Base-by-base conservation (phyloP, 306 rosid genomes). In the Cajanus cajan region DNA sequence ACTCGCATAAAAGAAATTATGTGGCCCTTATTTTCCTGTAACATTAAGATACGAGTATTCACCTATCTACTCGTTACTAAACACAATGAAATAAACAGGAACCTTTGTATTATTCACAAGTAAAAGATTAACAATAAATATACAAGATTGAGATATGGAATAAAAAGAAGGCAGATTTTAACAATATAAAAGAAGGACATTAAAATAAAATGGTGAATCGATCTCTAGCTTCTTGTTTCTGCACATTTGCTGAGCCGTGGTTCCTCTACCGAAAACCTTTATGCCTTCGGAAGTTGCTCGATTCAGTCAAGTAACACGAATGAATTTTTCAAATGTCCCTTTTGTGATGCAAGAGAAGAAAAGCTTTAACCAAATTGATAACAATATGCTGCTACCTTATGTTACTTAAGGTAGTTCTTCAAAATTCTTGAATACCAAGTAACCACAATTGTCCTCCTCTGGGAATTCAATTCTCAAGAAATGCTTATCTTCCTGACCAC, bases 351-450 rank as follows among this genome's bases (percentile, higher is more conserved):
- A 58, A 11, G 24, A 15, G 44, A 13, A 65, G 68, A 77, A 72
- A 71, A 66, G 12, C 78, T 59, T 25, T 25, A 36, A 28, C 34
- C 7, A 44, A 67, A 66, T 44, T 5, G 9, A 64, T 28, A 13
- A 16, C 31, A 12, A 54, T n/a, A 44, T 57, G 6, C 25, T 34
- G 45, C n/a, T 37, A 66, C 33, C 59, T 16, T 14, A 5, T 21
- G 18, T 73, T 75, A 31, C 57, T 66, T 25, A 86, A 2, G 88
- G 83, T 40, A 88, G 45, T 73, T 82, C 92, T 65, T 87, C 83
- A 7, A 84, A 76, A 68, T 77, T 72, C 84, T 88, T 83, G 68
- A 55, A 57, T 39, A 71, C 76, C 57, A 24, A 19, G 59, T 34
- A 73, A 22, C 84, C 85, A 68, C 65, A 80, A 8, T 44, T 58